phyloP scores from a whole-genome alignment of 1,284 basidiomycete genomes.

The Sanguinoderma infundibulare region DNA sequence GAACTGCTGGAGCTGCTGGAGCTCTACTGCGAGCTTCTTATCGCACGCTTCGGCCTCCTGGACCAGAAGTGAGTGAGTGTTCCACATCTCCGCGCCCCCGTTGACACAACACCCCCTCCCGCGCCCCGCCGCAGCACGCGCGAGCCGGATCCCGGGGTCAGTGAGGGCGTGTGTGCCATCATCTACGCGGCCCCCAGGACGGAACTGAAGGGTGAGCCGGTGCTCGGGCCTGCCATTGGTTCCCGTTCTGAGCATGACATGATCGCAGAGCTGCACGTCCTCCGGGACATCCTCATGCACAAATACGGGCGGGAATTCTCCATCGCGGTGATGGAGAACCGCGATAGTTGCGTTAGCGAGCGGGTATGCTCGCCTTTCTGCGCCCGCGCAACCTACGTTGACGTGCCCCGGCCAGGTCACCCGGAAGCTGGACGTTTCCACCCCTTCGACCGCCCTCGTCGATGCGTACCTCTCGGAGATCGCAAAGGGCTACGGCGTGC shows the following conservation, averaged over 20 bases:
- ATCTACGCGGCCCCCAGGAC: slow-evolving; percentile 92
- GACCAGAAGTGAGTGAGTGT: slow-evolving; percentile 72
- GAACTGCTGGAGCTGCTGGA: slow-evolving; percentile 93
- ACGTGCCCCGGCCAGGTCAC: slow-evolving; percentile 52
- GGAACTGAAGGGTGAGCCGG: slow-evolving; percentile 77
- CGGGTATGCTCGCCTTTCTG: slow-evolving; percentile 52
- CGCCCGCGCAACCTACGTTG: slow-evolving; percentile 1
- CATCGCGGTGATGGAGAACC: slow-evolving; percentile 81
- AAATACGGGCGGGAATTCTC: slow-evolving; percentile 91
- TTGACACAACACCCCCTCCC: background rate
- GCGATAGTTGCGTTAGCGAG: slow-evolving; percentile 77
- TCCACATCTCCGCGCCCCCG: slow-evolving; percentile 1
- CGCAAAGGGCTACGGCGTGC: slow-evolving; percentile 84
- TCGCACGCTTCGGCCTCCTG: slow-evolving; percentile 90
- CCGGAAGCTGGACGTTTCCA: slow-evolving; percentile 71
- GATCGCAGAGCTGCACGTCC: slow-evolving; percentile 79
- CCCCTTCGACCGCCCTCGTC: slow-evolving; percentile 77
- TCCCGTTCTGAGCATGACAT: slow-evolving; percentile 3
- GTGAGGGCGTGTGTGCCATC: slow-evolving; percentile 79
- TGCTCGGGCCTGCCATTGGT: background rate
- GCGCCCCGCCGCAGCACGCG: slow-evolving; percentile 51
- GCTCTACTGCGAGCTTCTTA: slow-evolving; percentile 91
- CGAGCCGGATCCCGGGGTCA: slow-evolving; percentile 84
- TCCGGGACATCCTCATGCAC: slow-evolving; percentile 94
- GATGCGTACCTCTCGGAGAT: slow-evolving; percentile 90